Evolutionary conservation across 192 early-diverging fungal genomes (phyloP).

Genomic region (Radiomyces spectabilis): DNA sequence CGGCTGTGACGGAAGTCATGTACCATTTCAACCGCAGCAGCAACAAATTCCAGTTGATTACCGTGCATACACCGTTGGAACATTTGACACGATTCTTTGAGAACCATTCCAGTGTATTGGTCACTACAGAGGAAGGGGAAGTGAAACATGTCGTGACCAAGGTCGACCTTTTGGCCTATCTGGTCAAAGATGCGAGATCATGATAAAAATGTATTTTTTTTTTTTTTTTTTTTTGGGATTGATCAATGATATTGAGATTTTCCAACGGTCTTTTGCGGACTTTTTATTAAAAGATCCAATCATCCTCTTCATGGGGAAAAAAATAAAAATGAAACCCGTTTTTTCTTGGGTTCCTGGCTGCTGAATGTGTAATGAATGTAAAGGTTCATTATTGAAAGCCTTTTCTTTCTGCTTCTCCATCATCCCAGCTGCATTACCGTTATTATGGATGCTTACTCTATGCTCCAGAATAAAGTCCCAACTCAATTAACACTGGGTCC

Average conservation of each 20-base stretch:
- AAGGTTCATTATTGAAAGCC: no score
- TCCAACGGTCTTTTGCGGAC: no score
- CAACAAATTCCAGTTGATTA: conserved; percentile 82
- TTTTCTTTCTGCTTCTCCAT: no score
- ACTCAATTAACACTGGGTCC: conserved; percentile 13
- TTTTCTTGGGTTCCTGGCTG: no score
- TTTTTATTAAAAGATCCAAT: no score
- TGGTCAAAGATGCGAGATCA: conserved; percentile 53
- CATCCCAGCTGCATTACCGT: no score
- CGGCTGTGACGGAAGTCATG: conserved; percentile 66
- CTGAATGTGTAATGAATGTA: no score
- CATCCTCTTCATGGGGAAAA: no score
- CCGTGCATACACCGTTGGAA: conserved; percentile 76
- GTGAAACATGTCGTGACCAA: conserved; percentile 86
- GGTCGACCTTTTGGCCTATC: conserved; percentile 78
- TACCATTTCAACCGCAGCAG: conserved; percentile 60
- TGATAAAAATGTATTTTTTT: no score
- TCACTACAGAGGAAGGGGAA: conserved; percentile 63
- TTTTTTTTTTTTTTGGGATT: no score
- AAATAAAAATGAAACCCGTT: no score
- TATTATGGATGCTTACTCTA: conserved; percentile 25
- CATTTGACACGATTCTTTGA: conserved; percentile 86
- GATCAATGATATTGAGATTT: no score
- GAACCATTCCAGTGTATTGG: conserved; percentile 79
- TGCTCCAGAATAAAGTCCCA: conserved; percentile 15